These are phyloP conservation scores for Cladosporium sp. DNA, from an alignment of 2,329 filamentous ascomycete species.

Conservation along the genomic window DNA sequence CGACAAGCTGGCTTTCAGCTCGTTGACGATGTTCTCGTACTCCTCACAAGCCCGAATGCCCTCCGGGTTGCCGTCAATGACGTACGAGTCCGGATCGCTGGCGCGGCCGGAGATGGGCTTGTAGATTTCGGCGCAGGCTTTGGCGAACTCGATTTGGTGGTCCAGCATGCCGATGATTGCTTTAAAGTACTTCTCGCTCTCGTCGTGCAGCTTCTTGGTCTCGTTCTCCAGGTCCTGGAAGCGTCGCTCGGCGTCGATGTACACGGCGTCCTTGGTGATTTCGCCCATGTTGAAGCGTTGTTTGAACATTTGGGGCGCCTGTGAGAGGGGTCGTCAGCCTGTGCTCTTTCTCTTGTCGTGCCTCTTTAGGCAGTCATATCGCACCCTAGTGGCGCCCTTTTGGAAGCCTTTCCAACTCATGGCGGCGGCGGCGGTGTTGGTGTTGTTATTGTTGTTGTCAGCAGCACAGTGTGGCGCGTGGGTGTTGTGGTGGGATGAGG, in stretches of 20 bases:
- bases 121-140: conserved; percentile 94
- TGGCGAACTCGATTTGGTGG: conserved; percentile 97
- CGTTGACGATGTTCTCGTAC: conserved; percentile 85
- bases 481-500: neutral
- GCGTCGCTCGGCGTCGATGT: conserved; percentile 87
- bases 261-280: conserved; percentile 89
- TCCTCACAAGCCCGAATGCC: conserved; percentile 94
- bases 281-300: conserved; percentile 93
- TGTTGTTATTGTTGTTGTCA: neutral
- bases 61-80: conserved; percentile 80
- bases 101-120: conserved; percentile 94
- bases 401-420: conserved; percentile 98
- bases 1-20: conserved; percentile 79
- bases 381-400: conserved; percentile 80
- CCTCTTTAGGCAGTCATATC: conserved; percentile 30
- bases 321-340: conserved; percentile 18
- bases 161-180: conserved; percentile 97
- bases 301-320: conserved; percentile 89
- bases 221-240: conserved; percentile 92
- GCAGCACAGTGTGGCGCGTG: neutral
- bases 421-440: conserved; percentile 22
- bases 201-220: conserved; percentile 94
- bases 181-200: conserved; percentile 95
- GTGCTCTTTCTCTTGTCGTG: neutral
- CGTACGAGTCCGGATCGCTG: conserved; percentile 82